Evolutionary conservation across 73 alveolate species (phyloP).

Genomic region (Tetrahymena elliotti): DNA sequence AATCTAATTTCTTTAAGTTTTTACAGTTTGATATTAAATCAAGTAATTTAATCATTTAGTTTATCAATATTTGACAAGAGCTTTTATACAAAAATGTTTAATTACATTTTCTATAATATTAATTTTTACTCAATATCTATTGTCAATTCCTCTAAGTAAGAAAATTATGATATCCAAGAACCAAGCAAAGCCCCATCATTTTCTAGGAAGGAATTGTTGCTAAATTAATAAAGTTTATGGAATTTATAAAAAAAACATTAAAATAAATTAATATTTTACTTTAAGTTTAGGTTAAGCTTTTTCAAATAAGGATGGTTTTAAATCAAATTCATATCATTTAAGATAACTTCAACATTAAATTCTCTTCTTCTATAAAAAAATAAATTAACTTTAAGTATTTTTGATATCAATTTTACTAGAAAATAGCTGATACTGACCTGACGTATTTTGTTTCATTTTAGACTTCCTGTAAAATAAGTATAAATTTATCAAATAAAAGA

Average conservation of each 20-base stretch:
- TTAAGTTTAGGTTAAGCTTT: neutral
- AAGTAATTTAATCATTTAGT: neutral
- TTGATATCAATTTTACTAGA: neutral
- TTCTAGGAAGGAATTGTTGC: neutral
- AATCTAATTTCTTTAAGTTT: neutral
- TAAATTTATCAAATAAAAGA: neutral
- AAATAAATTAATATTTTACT: neutral
- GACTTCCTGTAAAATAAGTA: neutral
- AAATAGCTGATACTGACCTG: neutral
- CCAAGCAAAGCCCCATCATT: neutral
- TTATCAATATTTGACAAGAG: neutral
- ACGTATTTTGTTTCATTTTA: neutral
- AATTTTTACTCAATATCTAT: neutral
- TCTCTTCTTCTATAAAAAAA: neutral
- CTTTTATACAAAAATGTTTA: neutral
- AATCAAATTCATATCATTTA: neutral
- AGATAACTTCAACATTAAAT: neutral
- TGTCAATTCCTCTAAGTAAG: neutral
- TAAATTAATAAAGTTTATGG: neutral
- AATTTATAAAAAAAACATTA: too few relatives aligned
- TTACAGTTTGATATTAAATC: neutral
- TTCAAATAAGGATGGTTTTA: neutral
- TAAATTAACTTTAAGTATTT: too few relatives aligned
- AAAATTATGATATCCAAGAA: neutral
- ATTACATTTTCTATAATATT: neutral